Evolutionary conservation across 2,329 filamentous ascomycete species (phyloP).

Genomic region (Aureobasidium uvarum): DNA sequence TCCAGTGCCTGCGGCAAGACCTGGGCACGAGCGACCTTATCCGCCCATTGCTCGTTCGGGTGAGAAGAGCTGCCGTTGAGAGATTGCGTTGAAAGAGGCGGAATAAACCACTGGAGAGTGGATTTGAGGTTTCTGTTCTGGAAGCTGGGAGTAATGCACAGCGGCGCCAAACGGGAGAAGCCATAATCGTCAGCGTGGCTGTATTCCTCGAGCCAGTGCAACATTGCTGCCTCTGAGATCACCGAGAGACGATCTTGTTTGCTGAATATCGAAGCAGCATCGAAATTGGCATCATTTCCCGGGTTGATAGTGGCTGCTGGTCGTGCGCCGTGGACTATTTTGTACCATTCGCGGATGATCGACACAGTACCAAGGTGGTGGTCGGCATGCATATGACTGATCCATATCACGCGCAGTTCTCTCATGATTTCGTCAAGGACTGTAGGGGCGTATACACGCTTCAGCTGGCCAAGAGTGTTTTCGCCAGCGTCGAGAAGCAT

Average conservation of each 20-base stretch:
- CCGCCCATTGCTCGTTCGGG: conserved; percentile 35
- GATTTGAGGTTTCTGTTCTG: conserved; percentile 30
- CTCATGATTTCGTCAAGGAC: conserved; percentile 69
- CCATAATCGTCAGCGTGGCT: conserved; percentile 73
- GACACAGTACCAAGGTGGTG: conserved; percentile 85
- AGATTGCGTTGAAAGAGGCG: conserved; percentile 28
- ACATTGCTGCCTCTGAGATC: conserved; percentile 69
- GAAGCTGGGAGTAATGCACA: conserved; percentile 43
- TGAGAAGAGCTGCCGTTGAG: neutral
- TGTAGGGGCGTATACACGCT: conserved; percentile 65
- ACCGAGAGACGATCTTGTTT: conserved; percentile 55
- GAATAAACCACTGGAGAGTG: conserved; percentile 39
- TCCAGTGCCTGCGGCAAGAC: conserved; percentile 52
- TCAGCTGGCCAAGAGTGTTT: conserved; percentile 84
- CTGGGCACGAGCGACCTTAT: conserved; percentile 34
- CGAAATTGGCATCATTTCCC: conserved; percentile 36
- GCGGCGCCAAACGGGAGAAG: conserved; percentile 58
- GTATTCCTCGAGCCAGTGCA: conserved; percentile 76
- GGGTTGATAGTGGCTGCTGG: conserved; percentile 33
- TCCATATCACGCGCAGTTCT: conserved; percentile 80
- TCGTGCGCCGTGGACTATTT: conserved; percentile 50
- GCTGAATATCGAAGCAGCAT: conserved; percentile 31
- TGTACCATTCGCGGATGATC: conserved; percentile 78
- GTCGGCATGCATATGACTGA: conserved; percentile 94
- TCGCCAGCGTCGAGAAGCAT: conserved; percentile 92